phyloP scores from a whole-genome alignment of 2,329 filamentous ascomycete genomes.

The Apiospora rasikravindrae region DNA sequence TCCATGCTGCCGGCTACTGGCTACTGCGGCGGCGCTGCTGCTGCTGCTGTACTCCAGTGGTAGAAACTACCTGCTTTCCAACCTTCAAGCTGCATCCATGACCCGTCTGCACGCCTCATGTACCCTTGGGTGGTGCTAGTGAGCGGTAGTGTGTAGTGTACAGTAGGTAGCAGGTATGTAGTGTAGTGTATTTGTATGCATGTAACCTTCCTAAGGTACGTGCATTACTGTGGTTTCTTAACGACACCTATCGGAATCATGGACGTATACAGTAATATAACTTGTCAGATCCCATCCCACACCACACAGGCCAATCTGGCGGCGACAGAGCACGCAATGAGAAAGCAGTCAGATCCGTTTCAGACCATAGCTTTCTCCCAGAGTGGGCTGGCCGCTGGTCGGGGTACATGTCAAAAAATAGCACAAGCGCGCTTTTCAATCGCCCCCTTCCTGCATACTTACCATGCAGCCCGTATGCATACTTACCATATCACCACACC shows the following conservation, averaged over 20 bases:
- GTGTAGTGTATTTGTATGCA: not conserved
- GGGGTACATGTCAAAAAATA: slow-evolving; percentile 17
- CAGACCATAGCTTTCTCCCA: not conserved
- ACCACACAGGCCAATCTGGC: not conserved
- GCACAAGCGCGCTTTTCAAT: not conserved
- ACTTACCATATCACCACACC: slow-evolving; percentile 17
- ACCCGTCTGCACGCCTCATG: slow-evolving; percentile 8
- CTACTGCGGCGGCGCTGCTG: not conserved
- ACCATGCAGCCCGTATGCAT: slow-evolving; percentile 6
- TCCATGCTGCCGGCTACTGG: not conserved
- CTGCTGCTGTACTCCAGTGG: not conserved
- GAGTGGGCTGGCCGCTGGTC: not conserved
- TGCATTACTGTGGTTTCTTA: slow-evolving; percentile 1
- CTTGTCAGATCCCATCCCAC: slow-evolving; percentile 13
- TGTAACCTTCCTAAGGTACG: slow-evolving; percentile 11
- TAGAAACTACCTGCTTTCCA: not conserved
- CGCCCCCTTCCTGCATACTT: slow-evolving; percentile 10
- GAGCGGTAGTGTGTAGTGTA: not conserved
- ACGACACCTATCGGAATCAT: slow-evolving; percentile 14
- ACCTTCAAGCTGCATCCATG: not conserved
- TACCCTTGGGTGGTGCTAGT: not conserved
- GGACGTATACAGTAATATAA: slow-evolving; percentile 12
- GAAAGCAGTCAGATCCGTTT: slow-evolving; percentile 11
- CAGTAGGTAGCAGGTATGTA: too few species aligned
- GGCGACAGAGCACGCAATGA: slow-evolving; percentile 14